Evolutionary conservation across 306 rosid species (phyloP), one percentile per base, ranked within the genome.

Genomic region (Quercus ilex): DNA sequence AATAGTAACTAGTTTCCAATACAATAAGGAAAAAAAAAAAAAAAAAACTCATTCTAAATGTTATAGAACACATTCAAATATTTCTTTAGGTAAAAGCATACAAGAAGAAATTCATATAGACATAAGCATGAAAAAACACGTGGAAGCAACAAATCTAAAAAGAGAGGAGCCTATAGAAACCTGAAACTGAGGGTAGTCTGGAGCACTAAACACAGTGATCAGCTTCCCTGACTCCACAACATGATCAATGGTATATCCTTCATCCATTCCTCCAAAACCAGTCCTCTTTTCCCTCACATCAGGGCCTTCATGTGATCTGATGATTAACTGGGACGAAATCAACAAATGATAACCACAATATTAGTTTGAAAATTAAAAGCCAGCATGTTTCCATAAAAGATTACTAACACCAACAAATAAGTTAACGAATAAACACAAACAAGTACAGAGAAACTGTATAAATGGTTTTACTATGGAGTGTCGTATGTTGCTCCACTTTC

Each of bases 151-250:
- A 25, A 64, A 64, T 64, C 49, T 17, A 35, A 41, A 56, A 71
- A 26, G 43, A 60, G 73, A 70, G 51, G 69, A 83, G 31, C 43
- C 56, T 41, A 65, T 63, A 46, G 17, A 64, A 38, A 92, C 98
- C 98, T 93, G 98, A 91, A 91, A 93, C 69, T 93, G 98, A 28
- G 98, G 98, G 83, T 93, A 93, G 82, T 93, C 98, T 46, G 98
- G 98, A 84, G 98, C 98, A 83, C 97, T 93, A 65, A 93, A 93
- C 74, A 93, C 41, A 52, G 98, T 93, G 74, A 93, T 85, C 81
- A 93, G 84, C 85, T 91, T 91, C 75, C 98, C 98, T 28, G 98
- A 93, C 71, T 91, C 95, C 80, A 93, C 98, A 78, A 87, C 63
- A 82, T 93, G 98, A 85, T 93, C 98, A 71, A 93, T 89, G 43